phyloP scores from a whole-genome alignment of 352 stramenopile species.

The Phytophthora aleatoria region DNA sequence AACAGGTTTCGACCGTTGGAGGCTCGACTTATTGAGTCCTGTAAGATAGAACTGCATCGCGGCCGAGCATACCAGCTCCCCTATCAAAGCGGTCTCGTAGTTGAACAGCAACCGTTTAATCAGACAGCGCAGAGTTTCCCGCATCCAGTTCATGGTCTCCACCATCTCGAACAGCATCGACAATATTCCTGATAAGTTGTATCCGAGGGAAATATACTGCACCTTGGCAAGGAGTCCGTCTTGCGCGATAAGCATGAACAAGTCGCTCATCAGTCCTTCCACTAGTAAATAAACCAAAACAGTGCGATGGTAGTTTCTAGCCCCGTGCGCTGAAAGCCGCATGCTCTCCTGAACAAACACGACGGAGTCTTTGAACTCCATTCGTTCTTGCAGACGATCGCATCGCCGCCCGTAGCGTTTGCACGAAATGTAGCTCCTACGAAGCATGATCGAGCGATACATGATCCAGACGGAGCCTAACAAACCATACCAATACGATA shows the following conservation, averaged over 20 bases:
- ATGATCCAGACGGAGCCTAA: conserved; percentile 30
- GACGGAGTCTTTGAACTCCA: conserved; percentile 27
- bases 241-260: conserved; percentile 39
- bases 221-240: conserved; percentile 37
- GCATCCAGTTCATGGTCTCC: conserved; percentile 31
- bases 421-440: conserved; percentile 26
- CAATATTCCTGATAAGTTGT: conserved; percentile 33
- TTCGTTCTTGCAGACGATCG: conserved; percentile 21
- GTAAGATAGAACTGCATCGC: conserved; percentile 38
- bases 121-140: conserved; percentile 19
- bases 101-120: conserved; percentile 39
- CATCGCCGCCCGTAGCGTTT: conserved; percentile 25
- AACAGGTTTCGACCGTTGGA: conserved; percentile 13
- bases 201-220: conserved; percentile 40
- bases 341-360: conserved; percentile 36
- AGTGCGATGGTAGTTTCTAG: conserved; percentile 31
- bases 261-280: conserved; percentile 36
- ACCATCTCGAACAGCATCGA: conserved; percentile 39
- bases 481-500: conserved; percentile 34
- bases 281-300: conserved; percentile 31
- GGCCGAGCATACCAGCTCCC: conserved; percentile 21
- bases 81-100: conserved; percentile 34
- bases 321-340: conserved; percentile 29
- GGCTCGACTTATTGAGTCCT: conserved; percentile 30
- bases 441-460: conserved; percentile 28